Evolutionary conservation across 257 asterid species (phyloP).

Genomic region (Phtheirospermum japonicum): DNA sequence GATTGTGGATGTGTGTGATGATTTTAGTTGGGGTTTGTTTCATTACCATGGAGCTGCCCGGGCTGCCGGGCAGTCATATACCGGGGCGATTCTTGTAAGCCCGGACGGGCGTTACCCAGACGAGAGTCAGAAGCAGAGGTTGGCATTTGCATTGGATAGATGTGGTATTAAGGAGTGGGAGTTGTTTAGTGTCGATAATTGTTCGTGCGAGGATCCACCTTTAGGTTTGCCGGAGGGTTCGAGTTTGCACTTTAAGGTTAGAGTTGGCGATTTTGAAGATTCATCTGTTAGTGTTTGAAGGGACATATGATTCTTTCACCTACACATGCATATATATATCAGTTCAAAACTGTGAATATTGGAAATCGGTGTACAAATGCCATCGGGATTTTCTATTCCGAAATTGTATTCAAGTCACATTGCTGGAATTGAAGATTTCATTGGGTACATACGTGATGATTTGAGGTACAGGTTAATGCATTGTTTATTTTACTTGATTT

Average conservation of each 20-base stretch:
- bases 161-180: slow-evolving; percentile 88
- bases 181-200: slow-evolving; percentile 73
- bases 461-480: too few relatives aligned
- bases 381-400: too few relatives aligned
- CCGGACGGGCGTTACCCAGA: slow-evolving; percentile 63
- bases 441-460: too few relatives aligned
- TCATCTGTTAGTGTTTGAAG: slow-evolving; percentile 24
- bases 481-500: too few relatives aligned
- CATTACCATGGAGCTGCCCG: slow-evolving; percentile 91
- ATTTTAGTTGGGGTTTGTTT: slow-evolving; percentile 88
- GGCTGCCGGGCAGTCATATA: slow-evolving; percentile 87
- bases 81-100: slow-evolving; percentile 88
- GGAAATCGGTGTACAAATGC: too few relatives aligned
- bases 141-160: slow-evolving; percentile 58
- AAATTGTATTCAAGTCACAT: too few relatives aligned
- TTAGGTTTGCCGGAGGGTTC: slow-evolving; percentile 73
- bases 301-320: too few relatives aligned
- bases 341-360: too few relatives aligned
- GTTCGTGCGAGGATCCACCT: slow-evolving; percentile 67
- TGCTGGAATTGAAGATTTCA: too few relatives aligned
- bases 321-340: too few relatives aligned
- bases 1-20: slow-evolving; percentile 71
- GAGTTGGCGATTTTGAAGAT: slow-evolving; percentile 30
- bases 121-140: slow-evolving; percentile 36
- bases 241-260: slow-evolving; percentile 52